phyloP scores from a whole-genome alignment of 2,329 filamentous ascomycete species.

The Neurospora crassa region DNA sequence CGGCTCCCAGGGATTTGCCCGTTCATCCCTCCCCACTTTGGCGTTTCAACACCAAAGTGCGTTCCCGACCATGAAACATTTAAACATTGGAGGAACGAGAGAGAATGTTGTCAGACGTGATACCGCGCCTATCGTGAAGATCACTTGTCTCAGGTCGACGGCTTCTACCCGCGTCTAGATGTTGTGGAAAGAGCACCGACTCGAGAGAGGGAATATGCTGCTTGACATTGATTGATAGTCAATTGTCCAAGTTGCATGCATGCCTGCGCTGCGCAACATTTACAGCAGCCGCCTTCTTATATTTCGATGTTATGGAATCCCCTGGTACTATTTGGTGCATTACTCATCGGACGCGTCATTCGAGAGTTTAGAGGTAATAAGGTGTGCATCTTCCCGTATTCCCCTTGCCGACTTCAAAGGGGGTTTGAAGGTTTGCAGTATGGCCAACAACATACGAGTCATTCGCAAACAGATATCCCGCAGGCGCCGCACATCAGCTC shows the following conservation, averaged over 20 bases:
- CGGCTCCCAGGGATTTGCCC: not conserved
- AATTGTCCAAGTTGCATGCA: not conserved
- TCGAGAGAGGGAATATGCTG: not conserved
- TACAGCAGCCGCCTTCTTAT: not conserved
- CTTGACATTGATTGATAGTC: not conserved
- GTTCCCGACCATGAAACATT: not conserved
- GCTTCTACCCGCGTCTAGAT: not conserved
- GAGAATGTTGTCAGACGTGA: not conserved
- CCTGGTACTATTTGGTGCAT: not conserved
- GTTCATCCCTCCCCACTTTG: not conserved
- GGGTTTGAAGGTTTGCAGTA: not conserved
- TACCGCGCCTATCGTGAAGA: not conserved
- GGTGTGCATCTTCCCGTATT: too few relatives aligned
- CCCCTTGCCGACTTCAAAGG: not conserved
- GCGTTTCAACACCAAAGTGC: not conserved
- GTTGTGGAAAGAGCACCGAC: not conserved
- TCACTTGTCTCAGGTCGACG: not conserved
- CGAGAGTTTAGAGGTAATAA: too few relatives aligned
- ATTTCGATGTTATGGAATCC: not conserved
- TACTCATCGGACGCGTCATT: too few relatives aligned
- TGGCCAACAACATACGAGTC: not conserved
- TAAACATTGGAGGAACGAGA: not conserved
- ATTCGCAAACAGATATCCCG: not conserved
- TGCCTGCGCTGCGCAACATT: not conserved
- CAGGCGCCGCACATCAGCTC: not conserved